Percentiles rank a stretch among this genome's conserved stretches.
phyloP scores from a whole-genome alignment of 1,139 yeast genomes.

The Fermentozyma sake region DNA sequence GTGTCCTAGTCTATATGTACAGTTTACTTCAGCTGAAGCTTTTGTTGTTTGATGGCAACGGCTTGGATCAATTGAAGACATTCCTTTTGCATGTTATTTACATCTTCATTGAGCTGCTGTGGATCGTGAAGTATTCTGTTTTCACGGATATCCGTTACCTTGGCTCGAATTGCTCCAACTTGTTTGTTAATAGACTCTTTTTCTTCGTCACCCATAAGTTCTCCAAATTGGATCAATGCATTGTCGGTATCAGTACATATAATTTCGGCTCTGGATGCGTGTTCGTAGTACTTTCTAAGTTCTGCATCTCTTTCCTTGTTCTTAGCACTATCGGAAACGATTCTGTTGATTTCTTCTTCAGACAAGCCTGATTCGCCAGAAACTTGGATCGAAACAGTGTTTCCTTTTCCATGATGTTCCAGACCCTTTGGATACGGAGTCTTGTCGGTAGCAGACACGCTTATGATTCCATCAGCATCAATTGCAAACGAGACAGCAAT shows the following conservation, averaged over 20 bases:
- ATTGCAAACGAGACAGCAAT: conserved; percentile 70
- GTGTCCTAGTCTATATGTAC: too few species aligned
- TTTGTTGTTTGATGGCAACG: conserved; percentile 44
- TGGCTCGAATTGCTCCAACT: conserved; percentile 33
- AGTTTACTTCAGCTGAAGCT: background rate
- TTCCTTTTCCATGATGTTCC: conserved; percentile 26
- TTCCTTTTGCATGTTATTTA: conserved; percentile 47
- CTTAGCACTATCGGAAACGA: conserved; percentile 50
- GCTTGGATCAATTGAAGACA: conserved; percentile 50
- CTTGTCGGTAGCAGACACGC: conserved; percentile 66
- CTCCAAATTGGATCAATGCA: conserved; percentile 44
- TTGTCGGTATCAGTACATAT: conserved; percentile 53
- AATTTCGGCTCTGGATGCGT: conserved; percentile 52
- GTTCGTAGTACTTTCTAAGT: conserved; percentile 36
- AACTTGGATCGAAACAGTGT: conserved; percentile 58
- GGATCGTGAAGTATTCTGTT: conserved; percentile 31
- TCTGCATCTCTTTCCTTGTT: conserved; percentile 41
- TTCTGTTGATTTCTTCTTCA: conserved; percentile 54
- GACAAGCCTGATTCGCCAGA: conserved; percentile 66
- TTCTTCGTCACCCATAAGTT: conserved; percentile 35
- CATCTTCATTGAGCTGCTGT: conserved; percentile 33
- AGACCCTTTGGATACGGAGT: conserved; percentile 43
- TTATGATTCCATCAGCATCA: conserved; percentile 80
- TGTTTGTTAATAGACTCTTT: conserved; percentile 22
- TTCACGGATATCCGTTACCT: conserved; percentile 45